A percentile compares a stretch with the other conserved stretches of the same genome.
Conservation (phyloP, 139 green algal species). For the Limnomonas spitsbergensis region DNA sequence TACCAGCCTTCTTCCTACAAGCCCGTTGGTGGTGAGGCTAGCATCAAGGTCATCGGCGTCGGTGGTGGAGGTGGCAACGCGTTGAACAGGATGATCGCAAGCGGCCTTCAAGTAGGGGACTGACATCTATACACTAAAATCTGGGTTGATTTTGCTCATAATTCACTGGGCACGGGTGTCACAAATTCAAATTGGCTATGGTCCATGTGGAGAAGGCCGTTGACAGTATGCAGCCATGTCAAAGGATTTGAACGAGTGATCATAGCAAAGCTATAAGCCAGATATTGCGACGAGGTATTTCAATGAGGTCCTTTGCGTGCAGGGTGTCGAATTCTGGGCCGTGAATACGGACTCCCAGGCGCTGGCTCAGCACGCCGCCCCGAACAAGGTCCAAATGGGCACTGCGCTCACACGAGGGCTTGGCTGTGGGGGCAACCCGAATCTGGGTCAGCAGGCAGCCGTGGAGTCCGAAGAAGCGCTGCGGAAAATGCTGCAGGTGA, state of each 20-base stretch:
- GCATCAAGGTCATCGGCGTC: constrained; percentile 92
- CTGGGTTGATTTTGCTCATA: not conserved
- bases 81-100: constrained; percentile 95
- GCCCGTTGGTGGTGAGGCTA: constrained; percentile 51
- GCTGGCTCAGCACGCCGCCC: constrained; percentile 73
- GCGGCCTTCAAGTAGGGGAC: constrained; percentile 70
- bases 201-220: no score
- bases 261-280: no score
- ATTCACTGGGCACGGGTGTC: no score
- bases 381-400: constrained; percentile 93
- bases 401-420: constrained; percentile 85
- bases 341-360: constrained; percentile 97
- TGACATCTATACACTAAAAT: not conserved
- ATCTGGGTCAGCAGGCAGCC: constrained; percentile 85
- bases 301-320: no score
- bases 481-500: constrained; percentile 41
- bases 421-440: constrained; percentile 85
- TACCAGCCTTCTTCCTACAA: not conserved
- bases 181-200: no score
- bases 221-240: no score
- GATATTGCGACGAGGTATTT: no score
- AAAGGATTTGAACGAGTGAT: no score
- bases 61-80: constrained; percentile 94
- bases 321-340: constrained; percentile 91
- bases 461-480: constrained; percentile 83